A percentile compares a stretch with the other conserved stretches of the same genome.
phyloP scores from a whole-genome alignment of 1,139 yeast species.

The Kodamaea fungicola region DNA sequence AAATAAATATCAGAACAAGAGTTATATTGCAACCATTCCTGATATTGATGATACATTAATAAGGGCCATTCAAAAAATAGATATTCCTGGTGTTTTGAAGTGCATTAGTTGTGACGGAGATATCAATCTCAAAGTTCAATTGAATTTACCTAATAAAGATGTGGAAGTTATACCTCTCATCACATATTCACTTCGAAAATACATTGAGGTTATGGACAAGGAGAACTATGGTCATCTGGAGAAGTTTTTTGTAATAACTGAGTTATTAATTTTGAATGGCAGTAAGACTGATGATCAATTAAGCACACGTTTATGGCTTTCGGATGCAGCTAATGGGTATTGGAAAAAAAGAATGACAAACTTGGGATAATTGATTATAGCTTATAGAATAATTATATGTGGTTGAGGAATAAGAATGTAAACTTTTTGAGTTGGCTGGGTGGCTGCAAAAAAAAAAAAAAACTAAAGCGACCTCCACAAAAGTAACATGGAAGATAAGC shows the following conservation, averaged over 20 bases:
- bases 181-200: slow-evolving; percentile 59
- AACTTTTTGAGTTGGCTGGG: slow-evolving; percentile 8
- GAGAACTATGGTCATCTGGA: slow-evolving; percentile 3
- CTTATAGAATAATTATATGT: background rate
- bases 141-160: slow-evolving; percentile 18
- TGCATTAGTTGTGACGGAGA: slow-evolving; percentile 51
- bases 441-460: slow-evolving; percentile 16
- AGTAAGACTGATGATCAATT: slow-evolving; percentile 31
- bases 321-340: slow-evolving; percentile 45
- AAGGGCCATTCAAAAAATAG: slow-evolving; percentile 50
- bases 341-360: slow-evolving; percentile 47
- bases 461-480: background rate
- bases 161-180: slow-evolving; percentile 41
- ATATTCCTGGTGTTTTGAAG: slow-evolving; percentile 43
- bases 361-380: slow-evolving; percentile 15
- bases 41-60: slow-evolving; percentile 27
- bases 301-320: slow-evolving; percentile 29
- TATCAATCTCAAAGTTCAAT: slow-evolving; percentile 35
- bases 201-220: slow-evolving; percentile 26
- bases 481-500: slow-evolving; percentile 1
- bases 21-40: slow-evolving; percentile 27
- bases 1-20: slow-evolving; percentile 46
- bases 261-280: slow-evolving; percentile 69
- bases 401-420: background rate
- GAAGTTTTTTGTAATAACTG: slow-evolving; percentile 64